Conservation (phyloP, 208 protist species). For the Leishmania lainsoni region DNA sequence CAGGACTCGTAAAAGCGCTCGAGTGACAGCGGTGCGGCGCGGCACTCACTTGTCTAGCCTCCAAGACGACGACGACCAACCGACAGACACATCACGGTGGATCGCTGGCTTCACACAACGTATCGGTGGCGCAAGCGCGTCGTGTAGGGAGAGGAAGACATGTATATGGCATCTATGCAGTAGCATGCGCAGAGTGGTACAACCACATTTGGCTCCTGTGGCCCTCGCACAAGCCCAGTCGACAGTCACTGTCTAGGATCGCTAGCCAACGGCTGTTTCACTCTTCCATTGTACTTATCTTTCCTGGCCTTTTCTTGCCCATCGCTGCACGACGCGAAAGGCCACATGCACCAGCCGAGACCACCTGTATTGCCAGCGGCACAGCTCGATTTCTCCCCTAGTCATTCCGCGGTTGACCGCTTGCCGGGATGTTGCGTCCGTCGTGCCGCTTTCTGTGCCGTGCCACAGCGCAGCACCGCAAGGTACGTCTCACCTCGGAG, state of each 20-base stretch:
- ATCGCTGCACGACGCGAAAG: not conserved
- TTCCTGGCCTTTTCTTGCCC: not conserved
- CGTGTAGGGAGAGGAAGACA: not conserved
- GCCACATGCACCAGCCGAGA: not conserved
- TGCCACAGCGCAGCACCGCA: slow-evolving; percentile 7
- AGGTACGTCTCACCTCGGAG: not conserved
- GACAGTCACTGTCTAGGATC: not conserved
- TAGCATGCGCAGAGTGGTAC: not conserved
- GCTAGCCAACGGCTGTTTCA: not conserved
- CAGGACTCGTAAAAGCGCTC: not conserved
- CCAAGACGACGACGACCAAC: not conserved
- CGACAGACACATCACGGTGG: not conserved
- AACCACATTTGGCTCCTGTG: not conserved
- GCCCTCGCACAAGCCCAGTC: not conserved
- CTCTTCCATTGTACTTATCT: too few relatives aligned
- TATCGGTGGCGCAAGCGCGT: not conserved
- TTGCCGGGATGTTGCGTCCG: not conserved
- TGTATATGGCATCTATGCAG: not conserved
- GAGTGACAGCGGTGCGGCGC: not conserved
- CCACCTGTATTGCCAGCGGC: too few relatives aligned
- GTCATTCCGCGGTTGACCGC: not conserved
- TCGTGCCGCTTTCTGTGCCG: not conserved
- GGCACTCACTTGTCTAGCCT: not conserved
- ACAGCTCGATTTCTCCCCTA: not conserved
- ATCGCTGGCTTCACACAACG: not conserved